These are phyloP conservation scores for Blakeslea trispora DNA, from an alignment of 371 early-diverging fungal genomes.

Conservation along the genomic window DNA sequence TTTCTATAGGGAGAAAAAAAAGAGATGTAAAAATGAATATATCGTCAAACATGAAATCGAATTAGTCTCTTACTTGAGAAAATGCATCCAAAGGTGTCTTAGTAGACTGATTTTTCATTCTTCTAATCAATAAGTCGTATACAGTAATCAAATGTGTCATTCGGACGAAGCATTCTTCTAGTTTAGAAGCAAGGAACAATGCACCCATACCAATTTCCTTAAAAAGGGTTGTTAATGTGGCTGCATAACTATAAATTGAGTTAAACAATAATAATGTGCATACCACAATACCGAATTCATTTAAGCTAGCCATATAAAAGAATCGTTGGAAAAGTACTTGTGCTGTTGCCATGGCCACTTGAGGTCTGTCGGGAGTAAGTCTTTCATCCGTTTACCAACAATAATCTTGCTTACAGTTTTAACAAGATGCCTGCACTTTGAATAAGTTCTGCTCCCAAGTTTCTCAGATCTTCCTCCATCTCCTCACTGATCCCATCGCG, in stretches of 20 bases:
- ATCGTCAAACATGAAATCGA: too few relatives aligned
- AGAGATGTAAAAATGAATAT: too few relatives aligned
- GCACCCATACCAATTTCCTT: slow-evolving; percentile 84
- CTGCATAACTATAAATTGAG: too few relatives aligned
- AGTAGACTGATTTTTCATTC: slow-evolving; percentile 50
- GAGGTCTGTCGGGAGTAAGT: slow-evolving; percentile 65
- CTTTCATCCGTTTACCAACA: background rate
- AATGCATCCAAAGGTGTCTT: slow-evolving; percentile 61
- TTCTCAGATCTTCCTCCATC: slow-evolving; percentile 74
- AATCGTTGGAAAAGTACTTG: slow-evolving; percentile 93
- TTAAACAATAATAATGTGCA: too few relatives aligned
- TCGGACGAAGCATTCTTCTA: slow-evolving; percentile 82
- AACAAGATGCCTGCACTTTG: slow-evolving; percentile 85
- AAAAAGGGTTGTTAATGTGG: too few relatives aligned
- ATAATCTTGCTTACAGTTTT: slow-evolving; percentile 58
- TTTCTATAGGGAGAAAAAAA: too few relatives aligned
- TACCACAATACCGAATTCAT: slow-evolving; percentile 72
- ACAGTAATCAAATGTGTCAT: slow-evolving; percentile 81
- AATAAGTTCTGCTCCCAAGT: slow-evolving; percentile 81
- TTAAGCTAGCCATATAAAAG: slow-evolving; percentile 79
- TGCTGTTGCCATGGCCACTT: slow-evolving; percentile 94
- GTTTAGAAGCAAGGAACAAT: slow-evolving; percentile 88
- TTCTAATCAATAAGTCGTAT: slow-evolving; percentile 68
- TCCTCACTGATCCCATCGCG: slow-evolving; percentile 67
- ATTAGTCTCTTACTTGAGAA: slow-evolving; percentile 56